Conservation (phyloP, 2,329 filamentous ascomycete species). For the Plenodomus tracheiphilus region DNA sequence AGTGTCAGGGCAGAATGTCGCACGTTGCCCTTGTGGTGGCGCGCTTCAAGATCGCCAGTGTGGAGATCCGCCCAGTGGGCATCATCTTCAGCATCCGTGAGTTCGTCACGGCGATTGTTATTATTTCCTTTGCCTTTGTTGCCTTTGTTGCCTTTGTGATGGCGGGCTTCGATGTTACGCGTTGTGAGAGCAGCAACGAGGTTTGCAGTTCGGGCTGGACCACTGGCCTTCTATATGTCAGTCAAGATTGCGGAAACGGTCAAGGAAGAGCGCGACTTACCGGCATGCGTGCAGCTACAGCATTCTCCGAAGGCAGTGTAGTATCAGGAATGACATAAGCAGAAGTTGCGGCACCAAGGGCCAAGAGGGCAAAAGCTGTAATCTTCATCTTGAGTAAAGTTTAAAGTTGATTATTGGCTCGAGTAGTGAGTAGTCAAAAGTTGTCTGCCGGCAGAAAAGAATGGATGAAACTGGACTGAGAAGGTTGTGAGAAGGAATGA, state of each 20-base stretch:
- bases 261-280: constrained; percentile 15
- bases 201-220: constrained; percentile 19
- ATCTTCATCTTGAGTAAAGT: constrained; percentile 36
- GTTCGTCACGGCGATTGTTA: constrained; percentile 8
- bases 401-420: constrained; percentile 11
- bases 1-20: neutral
- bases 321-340: constrained; percentile 39
- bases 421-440: constrained; percentile 18
- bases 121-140: neutral
- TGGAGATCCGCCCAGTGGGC: constrained; percentile 16
- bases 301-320: constrained; percentile 18
- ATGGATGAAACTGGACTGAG: constrained; percentile 31
- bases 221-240: constrained; percentile 26
- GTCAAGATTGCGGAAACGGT: neutral
- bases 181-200: constrained; percentile 25
- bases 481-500: constrained; percentile 39
- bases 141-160: constrained; percentile 20
- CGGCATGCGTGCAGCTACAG: constrained; percentile 31
- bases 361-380: constrained; percentile 33
- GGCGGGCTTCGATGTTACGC: constrained; percentile 19
- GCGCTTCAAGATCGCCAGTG: constrained; percentile 6
- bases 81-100: constrained; percentile 7
- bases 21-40: constrained; percentile 12
- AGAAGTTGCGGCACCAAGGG: constrained; percentile 35
- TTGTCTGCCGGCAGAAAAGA: constrained; percentile 37